Evolutionary conservation across 2,329 filamentous ascomycete species (phyloP).

Genomic region (Ilyonectria robusta): DNA sequence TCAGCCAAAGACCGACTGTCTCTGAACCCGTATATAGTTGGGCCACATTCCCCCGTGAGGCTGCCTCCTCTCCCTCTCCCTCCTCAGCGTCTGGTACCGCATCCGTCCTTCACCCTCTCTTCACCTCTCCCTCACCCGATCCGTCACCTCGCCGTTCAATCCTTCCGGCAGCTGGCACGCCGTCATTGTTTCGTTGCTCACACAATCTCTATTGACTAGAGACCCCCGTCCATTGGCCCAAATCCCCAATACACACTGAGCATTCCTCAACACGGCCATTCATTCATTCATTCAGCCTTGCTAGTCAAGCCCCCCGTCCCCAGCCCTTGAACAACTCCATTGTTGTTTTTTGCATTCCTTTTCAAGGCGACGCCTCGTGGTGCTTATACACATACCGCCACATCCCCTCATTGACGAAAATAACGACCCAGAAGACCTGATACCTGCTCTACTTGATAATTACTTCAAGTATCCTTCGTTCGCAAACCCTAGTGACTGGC

Average conservation of each 20-base stretch:
- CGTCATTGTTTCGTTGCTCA: conserved; percentile 33
- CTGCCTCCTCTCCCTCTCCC: conserved; percentile 27
- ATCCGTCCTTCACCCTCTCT: conserved; percentile 29
- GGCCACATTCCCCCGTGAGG: conserved; percentile 46
- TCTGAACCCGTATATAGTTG: conserved; percentile 41
- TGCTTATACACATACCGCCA: background rate
- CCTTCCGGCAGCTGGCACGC: conserved; percentile 51
- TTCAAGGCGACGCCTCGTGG: background rate
- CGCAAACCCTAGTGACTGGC: conserved; percentile 1
- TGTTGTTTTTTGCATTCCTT: background rate
- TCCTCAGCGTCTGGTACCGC: conserved; percentile 44
- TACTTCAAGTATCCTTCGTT: conserved; percentile 1
- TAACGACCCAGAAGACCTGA: background rate
- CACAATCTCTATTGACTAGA: conserved; percentile 35
- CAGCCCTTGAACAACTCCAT: background rate
- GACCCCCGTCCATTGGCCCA: conserved; percentile 13
- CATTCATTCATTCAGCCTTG: conserved; percentile 11
- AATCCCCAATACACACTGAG: conserved; percentile 12
- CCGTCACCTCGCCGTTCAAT: conserved; percentile 49
- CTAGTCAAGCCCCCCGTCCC: background rate
- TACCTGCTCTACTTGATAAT: background rate
- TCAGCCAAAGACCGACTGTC: background rate
- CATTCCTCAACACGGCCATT: conserved; percentile 24
- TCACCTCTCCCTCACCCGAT: background rate
- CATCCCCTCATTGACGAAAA: background rate